Percentiles rank a stretch among this genome's conserved stretches.
phyloP scores from a whole-genome alignment of 768 basidiomycete genomes.

The Trametes coccinea region DNA sequence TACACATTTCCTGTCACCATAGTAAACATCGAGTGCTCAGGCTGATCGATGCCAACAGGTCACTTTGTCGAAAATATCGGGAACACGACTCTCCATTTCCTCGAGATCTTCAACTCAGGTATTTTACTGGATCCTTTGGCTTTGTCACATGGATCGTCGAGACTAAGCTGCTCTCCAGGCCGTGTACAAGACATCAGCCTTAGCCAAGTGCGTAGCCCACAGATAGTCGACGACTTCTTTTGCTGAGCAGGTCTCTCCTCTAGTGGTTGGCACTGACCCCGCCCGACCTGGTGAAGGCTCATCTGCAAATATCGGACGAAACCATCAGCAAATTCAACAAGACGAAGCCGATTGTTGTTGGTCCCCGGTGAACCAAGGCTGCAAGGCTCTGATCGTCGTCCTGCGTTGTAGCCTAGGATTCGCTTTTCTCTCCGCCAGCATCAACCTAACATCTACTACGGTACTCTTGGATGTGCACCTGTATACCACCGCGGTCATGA shows the following conservation, averaged over 20 bases:
- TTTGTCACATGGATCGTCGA: background rate
- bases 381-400: too few species aligned
- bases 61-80: constrained; percentile 72
- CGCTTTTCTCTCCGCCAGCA: too few species aligned
- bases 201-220: constrained; percentile 31
- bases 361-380: background rate
- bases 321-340: constrained; percentile 48
- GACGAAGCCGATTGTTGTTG: constrained; percentile 15
- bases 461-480: too few species aligned
- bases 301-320: constrained; percentile 54
- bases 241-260: background rate
- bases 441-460: too few species aligned
- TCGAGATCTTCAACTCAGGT: constrained; percentile 54
- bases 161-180: constrained; percentile 25
- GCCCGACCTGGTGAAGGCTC: constrained; percentile 57
- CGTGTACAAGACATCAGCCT: constrained; percentile 57
- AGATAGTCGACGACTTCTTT: too few species aligned
- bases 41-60: constrained; percentile 12
- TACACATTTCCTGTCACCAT: constrained; percentile 21
- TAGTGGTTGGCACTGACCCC: constrained; percentile 65
- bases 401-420: too few species aligned
- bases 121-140: background rate
- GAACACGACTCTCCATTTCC: constrained; percentile 53
- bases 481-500: too few species aligned
- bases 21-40: too few species aligned